phyloP scores from a whole-genome alignment of 73 alveolate species.

The Loxodes magnus region DNA sequence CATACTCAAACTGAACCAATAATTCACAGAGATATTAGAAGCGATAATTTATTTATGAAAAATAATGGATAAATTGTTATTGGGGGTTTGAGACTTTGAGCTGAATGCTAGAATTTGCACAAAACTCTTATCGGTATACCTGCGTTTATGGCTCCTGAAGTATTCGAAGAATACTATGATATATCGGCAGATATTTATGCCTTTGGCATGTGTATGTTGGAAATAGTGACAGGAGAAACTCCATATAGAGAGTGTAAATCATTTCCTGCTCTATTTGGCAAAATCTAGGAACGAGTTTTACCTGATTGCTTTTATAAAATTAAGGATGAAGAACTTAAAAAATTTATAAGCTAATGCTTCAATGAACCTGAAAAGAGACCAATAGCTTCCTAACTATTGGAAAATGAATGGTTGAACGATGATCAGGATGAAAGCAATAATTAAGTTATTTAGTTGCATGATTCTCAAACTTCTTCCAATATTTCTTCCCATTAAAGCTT shows the following conservation, averaged over 20 bases:
- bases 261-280: no score
- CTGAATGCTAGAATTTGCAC: background rate
- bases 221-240: background rate
- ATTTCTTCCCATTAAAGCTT: no score
- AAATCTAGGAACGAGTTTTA: no score
- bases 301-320: no score
- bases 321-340: no score
- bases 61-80: conserved; percentile 87
- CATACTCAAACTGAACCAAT: conserved; percentile 72
- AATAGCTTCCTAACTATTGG: no score
- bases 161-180: background rate
- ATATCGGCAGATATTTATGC: background rate
- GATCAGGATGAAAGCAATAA: no score
- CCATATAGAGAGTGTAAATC: background rate
- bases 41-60: conserved; percentile 95
- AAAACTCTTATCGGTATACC: conserved; percentile 93
- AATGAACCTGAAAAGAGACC: no score
- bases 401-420: no score
- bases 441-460: no score
- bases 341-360: no score
- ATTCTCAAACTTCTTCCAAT: no score
- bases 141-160: conserved; percentile 36
- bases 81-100: conserved; percentile 96
- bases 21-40: conserved; percentile 82
- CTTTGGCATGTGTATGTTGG: conserved; percentile 1